Evolutionary conservation across 306 rosid species (phyloP), one percentile per base, ranked within the genome.

Genomic region (Medicago ruthenica): DNA sequence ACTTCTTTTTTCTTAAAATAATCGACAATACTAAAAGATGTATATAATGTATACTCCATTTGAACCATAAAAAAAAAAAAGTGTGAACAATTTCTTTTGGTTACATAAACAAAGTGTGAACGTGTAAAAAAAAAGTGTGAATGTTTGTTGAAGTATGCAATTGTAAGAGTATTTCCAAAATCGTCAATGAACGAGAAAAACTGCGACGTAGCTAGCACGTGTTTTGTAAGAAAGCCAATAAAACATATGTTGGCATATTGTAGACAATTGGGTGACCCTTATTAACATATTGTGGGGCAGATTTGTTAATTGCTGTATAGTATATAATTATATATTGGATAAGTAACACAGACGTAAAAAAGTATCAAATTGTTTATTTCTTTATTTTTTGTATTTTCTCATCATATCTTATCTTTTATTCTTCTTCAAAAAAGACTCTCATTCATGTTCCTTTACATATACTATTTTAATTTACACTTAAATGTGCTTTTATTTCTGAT

Each of bases 401-500:
- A 15, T 31, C 15, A 31, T 14, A 27, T 13, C 3, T 9, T 21
- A 4, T 5, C 15, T 57, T 6, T 20, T 5, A 21, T 57, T 57
- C 7, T 22, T 5, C 11, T 24, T 31, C 39, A 59, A 59, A 27
- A 40, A 60, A 2, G 7, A 27, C 66, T 60, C 27, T 61, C 42
- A 15, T 61, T 13, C 42, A 14, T 34, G 20, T 14, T 61, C 64
- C 16, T 58, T 58, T 58, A 12, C 13, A 34, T 42, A 61, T 61
- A 31, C 15, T 31, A 15, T 15, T 31, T 61, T 15, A 31, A 59
- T 24, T 59, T 58, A 58, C 22, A 13, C 34, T 42, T 51, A 76
- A 40, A 59, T 57, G 5, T 10, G 24, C 61, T 58, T 69, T 77
- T 68, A 17, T 50, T 51, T 51, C 15, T 73, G 57, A 8, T 5